These are phyloP conservation scores for Aurinia saxatilis DNA, from an alignment of 345 rosid genomes.

Conservation along the genomic window DNA sequence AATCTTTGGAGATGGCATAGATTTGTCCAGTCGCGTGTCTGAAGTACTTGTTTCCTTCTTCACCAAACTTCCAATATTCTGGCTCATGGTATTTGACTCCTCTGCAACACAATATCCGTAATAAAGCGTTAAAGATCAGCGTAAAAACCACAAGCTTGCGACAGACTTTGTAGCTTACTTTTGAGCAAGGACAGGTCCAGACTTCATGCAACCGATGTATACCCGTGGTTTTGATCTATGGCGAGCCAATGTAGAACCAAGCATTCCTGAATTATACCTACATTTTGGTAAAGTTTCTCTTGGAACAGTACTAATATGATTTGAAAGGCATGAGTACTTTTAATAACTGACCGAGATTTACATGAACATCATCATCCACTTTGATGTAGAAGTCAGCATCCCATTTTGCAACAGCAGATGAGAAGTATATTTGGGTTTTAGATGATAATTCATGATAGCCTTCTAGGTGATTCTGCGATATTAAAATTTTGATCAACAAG, in stretches of 20 bases:
- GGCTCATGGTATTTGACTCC: no score
- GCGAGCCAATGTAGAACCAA: constrained; percentile 42
- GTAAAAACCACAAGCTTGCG: neutral
- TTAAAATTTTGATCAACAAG: constrained; percentile 26
- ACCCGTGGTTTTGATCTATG: constrained; percentile 59
- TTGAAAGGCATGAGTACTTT: constrained; percentile 23
- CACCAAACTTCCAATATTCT: no score
- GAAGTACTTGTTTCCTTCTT: no score
- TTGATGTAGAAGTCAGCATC: constrained; percentile 91
- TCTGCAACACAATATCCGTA: constrained; percentile 27
- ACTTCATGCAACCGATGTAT: constrained; percentile 98
- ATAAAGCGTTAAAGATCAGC: neutral
- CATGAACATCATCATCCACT: no score
- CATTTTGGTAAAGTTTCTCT: no score
- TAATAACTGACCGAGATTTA: no score
- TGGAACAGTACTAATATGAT: neutral
- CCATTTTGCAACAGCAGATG: constrained; percentile 75
- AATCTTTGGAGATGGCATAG: no score
- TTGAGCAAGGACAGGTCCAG: constrained; percentile 78
- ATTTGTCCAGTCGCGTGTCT: no score
- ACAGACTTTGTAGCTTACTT: constrained; percentile 41
- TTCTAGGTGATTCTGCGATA: constrained; percentile 69
- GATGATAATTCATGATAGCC: no score
- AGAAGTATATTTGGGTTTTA: constrained; percentile 64
- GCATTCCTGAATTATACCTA: no score